Conservation (phyloP, 768 basidiomycete genomes). For the Boletus bicolor region DNA sequence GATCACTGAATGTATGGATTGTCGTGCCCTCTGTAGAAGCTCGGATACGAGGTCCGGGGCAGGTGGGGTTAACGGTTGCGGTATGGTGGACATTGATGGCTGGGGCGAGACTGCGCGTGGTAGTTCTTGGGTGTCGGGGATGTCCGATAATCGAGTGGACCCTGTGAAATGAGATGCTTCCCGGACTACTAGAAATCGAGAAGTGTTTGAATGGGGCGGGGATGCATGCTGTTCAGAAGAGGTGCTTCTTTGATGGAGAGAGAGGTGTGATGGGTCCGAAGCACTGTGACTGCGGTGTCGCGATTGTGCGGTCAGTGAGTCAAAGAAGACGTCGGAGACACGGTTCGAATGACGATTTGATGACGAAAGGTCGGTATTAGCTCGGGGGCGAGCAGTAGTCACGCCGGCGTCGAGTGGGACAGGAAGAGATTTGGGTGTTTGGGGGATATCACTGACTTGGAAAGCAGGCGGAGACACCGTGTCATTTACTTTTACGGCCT, state of each 20-base stretch:
- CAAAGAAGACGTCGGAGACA: constrained; percentile 6
- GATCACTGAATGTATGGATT: constrained; percentile 58
- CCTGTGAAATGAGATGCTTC: constrained; percentile 9
- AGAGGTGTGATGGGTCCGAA: constrained; percentile 1
- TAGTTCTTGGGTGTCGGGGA: constrained; percentile 4
- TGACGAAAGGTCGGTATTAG: constrained; percentile 23
- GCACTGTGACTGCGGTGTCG: constrained; percentile 23
- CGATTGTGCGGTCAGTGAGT: constrained; percentile 5
- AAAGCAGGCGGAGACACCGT: background rate
- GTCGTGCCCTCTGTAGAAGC: constrained; percentile 52
- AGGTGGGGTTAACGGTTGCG: constrained; percentile 49
- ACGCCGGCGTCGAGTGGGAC: background rate
- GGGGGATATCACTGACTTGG: background rate
- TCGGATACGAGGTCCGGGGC: constrained; percentile 57
- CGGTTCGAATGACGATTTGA: constrained; percentile 9
- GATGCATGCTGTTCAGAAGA: constrained; percentile 1
- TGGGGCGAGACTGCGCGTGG: background rate
- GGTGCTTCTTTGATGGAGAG: background rate
- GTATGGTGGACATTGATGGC: constrained; percentile 29
- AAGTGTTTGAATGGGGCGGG: background rate
- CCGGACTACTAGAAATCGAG: background rate
- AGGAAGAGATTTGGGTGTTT: constrained; percentile 8
- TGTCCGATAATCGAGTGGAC: background rate
- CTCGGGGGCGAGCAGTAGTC: constrained; percentile 17
- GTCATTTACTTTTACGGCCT: background rate